Conservation (phyloP, 352 stramenopile species). For the Thalassiosira exigua region DNA sequence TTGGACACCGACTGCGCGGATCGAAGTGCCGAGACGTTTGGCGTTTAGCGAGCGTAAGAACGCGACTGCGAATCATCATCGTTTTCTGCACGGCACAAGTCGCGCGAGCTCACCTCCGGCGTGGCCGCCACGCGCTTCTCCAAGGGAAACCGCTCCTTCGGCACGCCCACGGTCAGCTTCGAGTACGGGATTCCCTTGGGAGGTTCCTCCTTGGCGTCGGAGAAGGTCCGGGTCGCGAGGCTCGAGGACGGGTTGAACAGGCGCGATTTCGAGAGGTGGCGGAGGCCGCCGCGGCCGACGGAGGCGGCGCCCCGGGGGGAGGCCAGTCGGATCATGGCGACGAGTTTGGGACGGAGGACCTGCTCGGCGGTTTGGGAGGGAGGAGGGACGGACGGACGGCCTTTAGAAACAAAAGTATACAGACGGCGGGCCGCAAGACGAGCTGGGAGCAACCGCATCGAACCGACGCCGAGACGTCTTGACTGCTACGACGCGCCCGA, state of each 20-base stretch:
- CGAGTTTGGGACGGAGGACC: no score
- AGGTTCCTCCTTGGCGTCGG: conserved; percentile 27
- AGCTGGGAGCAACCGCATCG: no score
- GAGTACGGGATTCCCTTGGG: conserved; percentile 78
- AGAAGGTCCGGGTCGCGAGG: conserved; percentile 14
- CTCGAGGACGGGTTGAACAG: conserved; percentile 1
- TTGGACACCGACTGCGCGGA: conserved; percentile 56
- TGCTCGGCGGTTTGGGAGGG: no score
- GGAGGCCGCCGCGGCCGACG: background rate
- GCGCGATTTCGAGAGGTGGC: background rate
- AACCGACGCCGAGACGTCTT: no score
- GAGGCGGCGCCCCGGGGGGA: background rate
- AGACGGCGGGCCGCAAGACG: no score
- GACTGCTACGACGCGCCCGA: no score
- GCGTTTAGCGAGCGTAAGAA: no score
- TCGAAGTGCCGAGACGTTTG: background rate
- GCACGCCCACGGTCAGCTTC: conserved; percentile 87
- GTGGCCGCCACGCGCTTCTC: conserved; percentile 89
- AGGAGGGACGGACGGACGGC: no score
- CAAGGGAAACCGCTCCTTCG: conserved; percentile 86
- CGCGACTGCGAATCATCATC: no score
- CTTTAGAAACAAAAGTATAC: no score
- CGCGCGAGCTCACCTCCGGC: conserved; percentile 77
- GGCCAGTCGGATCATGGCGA: conserved; percentile 21
- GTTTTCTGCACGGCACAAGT: no score